Base-by-base conservation (phyloP, 345 rosid species). In the Nephelium lappaceum region DNA sequence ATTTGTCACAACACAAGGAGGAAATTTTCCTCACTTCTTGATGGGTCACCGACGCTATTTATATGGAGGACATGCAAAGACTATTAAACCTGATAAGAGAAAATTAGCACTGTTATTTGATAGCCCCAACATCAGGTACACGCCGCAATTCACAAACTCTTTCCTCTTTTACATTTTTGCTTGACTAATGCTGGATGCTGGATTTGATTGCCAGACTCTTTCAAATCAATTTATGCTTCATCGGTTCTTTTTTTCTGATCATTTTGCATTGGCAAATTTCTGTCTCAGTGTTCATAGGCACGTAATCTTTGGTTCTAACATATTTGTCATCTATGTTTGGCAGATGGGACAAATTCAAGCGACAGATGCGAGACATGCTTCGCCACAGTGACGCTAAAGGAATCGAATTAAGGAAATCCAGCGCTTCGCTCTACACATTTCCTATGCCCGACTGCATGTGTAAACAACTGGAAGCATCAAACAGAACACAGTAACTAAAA, bases 361-460 rank as follows among this genome's bases (percentile, higher is more conserved):
- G 87, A 72, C 97, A 94, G 75, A 91, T 92, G 99, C 77, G 79
- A 76, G 95, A 84, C 43, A 90, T 96, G 97, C 95, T 88, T 75
- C 91, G 65, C 71, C 98, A 85, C 73, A 96, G 91, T 79, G 92
- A 90, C 64, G 77, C 71, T 8, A 96, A 96, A 85, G 99, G 97
- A 70, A 66, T 83, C 19, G 97, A 96, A 73, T 23, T 87, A 77
- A 86, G 87, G 80, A 92, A 96, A 82, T 73, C 94, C 5, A 85
- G 94, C 67, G 89, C 84, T 5, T 94, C 98, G 1, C 90, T 93
- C 27, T 94, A 92, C 89, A 91, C 95, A 25, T 94, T 89, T 81
- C 99, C 99, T 0, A 89, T 91, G 95, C 99, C 99, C 2, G 98
- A 96, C 77, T 96, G 97, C 81, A 90, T 94, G 97, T 96, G 95